Evolutionary conservation across 2,329 filamentous ascomycete genomes (phyloP).

Genomic region (Achaetomium macrosporum): DNA sequence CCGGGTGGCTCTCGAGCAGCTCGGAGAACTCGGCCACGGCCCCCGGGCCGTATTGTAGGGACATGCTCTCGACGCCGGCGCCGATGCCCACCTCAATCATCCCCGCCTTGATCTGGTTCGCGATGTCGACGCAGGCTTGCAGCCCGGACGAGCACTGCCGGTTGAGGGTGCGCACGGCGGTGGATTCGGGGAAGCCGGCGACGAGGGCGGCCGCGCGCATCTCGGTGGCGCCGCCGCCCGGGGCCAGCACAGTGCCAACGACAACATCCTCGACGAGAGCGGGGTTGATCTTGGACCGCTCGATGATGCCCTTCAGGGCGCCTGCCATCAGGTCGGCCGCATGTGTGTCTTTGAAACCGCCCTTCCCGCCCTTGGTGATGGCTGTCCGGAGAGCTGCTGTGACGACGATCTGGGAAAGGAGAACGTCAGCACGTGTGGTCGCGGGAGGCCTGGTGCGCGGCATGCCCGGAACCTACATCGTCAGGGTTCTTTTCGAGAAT

Average conservation of each 20-base stretch:
- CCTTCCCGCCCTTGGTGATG: conserved; percentile 88
- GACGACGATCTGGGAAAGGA: conserved; percentile 64
- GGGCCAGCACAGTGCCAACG: conserved; percentile 84
- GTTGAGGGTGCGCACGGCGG: conserved; percentile 85
- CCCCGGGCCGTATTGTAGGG: conserved; percentile 76
- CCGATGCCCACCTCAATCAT: conserved; percentile 96
- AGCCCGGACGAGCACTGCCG: conserved; percentile 91
- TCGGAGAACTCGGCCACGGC: conserved; percentile 93
- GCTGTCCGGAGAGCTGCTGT: conserved; percentile 88
- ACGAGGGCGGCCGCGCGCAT: conserved; percentile 89
- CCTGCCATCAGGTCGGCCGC: conserved; percentile 81
- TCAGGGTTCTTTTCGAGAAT: conserved; percentile 61
- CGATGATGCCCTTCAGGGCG: conserved; percentile 73
- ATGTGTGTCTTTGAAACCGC: conserved; percentile 90
- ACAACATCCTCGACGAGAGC: conserved; percentile 84
- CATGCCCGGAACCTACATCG: conserved; percentile 44
- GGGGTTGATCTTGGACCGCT: conserved; percentile 85
- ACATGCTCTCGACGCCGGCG: conserved; percentile 96
- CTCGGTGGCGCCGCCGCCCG: conserved; percentile 91
- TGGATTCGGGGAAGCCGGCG: conserved; percentile 80
- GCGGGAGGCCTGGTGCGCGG: background rate
- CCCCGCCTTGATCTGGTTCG: conserved; percentile 81
- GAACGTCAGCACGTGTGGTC: background rate
- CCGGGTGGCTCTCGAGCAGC: conserved; percentile 70
- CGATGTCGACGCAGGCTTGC: conserved; percentile 88